A percentile compares a stretch with the other conserved stretches of the same genome.
Evolutionary conservation across 176 grass and related monocot species (phyloP).

Genomic region (Eleusine indica): DNA sequence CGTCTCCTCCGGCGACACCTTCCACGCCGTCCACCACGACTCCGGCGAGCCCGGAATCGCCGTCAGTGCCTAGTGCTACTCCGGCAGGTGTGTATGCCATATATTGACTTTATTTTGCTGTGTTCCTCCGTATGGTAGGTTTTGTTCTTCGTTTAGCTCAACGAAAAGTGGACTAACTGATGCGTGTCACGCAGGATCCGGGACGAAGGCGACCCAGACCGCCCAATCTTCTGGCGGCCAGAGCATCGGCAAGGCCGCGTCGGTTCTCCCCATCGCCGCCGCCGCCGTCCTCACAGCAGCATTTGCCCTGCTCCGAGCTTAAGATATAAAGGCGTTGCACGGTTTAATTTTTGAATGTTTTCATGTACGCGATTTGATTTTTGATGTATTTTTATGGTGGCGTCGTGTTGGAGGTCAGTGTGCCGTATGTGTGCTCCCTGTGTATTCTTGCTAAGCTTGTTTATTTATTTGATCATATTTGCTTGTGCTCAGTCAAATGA

Average conservation of each 20-base stretch:
- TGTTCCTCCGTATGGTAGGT: no score
- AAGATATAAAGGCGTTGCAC: background rate
- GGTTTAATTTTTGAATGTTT: background rate
- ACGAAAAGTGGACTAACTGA: no score
- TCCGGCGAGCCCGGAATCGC: constrained; percentile 7
- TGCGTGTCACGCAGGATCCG: constrained; percentile 23
- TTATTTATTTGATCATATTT: no score
- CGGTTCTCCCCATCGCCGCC: background rate
- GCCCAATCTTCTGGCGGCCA: background rate
- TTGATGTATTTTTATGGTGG: background rate
- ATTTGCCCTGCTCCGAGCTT: constrained; percentile 35
- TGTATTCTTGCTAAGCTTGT: no score
- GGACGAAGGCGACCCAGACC: constrained; percentile 41
- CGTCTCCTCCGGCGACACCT: background rate
- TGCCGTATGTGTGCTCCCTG: no score
- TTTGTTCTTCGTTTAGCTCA: no score
- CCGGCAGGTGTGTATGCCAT: constrained; percentile 15
- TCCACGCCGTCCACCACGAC: background rate
- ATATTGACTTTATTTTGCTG: background rate
- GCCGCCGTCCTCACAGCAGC: constrained; percentile 32
- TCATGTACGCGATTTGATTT: background rate
- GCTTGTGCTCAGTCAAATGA: no score
- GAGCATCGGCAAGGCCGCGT: background rate
- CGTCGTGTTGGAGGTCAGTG: no score
- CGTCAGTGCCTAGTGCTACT: constrained; percentile 36